Evolutionary conservation across 2,329 filamentous ascomycete genomes (phyloP), one percentile per base, ranked within the genome.

Genomic region (Hypoxylon sp.): DNA sequence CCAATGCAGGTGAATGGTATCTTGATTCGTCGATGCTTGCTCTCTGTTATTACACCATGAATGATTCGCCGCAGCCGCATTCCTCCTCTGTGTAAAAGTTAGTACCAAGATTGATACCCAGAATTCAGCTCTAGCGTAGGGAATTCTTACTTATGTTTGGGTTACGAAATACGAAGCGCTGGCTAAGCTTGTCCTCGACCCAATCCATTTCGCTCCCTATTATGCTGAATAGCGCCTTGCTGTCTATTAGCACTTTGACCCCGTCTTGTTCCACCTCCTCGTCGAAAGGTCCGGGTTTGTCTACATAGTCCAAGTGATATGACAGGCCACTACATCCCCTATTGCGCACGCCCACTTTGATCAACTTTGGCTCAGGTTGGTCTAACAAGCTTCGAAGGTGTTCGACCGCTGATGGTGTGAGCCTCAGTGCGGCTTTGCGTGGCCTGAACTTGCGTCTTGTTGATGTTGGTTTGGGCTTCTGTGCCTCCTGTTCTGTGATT

Each of bases 201-300:
- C 95, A 99, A 78, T 99, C 96, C 96, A 99, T 99, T 82, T 98
- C 95, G 77, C 92, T 97, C 4, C 96, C 96, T 75, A 99, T 98
- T 59, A 99, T 98, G 80, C 95, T 98, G 79, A 99, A 94, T 53
- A 99, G 83, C 45, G 96, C 96, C 84, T 98, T 98, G 85, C 93
- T 97, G 80, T 99, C 96, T 63, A 99, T 96, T 78, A 98, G 80
- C 34, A 99, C 95, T 81, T 93, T 95, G 63, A 99, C 95, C 0
- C 95, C 96, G 75, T 98, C 96, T 79, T 99, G 96, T 78, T 97
- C 94, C 1, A 99, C 93, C 56, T 90, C 86, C 80, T 99, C 96
- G 75, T 99, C 96, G 75, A 98, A 95, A 38, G 87, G 84, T 3
- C 90, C 93, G 0, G 95, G 88, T 84, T 94, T 94, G 74, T 98